Base-by-base conservation (phyloP, 345 rosid species). In the Eucalyptus rudis region DNA sequence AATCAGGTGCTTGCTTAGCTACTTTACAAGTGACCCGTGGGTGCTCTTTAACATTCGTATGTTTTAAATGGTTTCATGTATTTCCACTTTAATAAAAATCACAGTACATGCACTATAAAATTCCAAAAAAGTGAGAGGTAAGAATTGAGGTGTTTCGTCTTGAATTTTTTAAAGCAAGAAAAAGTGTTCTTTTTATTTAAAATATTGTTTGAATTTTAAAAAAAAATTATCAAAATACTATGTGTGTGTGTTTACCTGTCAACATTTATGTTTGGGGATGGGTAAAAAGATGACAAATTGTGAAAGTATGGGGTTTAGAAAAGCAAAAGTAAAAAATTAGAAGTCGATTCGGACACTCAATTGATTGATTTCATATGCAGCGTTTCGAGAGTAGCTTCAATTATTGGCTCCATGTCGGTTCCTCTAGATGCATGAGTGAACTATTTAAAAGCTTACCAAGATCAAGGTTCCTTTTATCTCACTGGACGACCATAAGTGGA, bases 351-450 rank as follows among this genome's bases (percentile, higher is more conserved):
- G 10, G 3, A 56, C 27, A 24, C 29, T 56, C 62, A 10, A 10
- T 56, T 56, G 62, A 22, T 56, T 56, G 62, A 56, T 56, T 56
- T 56, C n/a, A 58, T 58, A 10, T 10, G 6, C 64, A 58, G 64
- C 0, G 3, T 5, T 4, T 4, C 6, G 2, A 2, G 15, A 49
- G 7, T 15, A 1, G 7, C 1, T 40, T 40, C 1, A 3, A 0
- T 15, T 36, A 36, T 36, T 36, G 40, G 40, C 4, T 4, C 64
- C 6, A 1, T 58, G 66, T 31, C 14, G 0, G 1, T 11, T 13
- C 31, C 68, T 5, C 6, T 4, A 64, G 36, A n/a, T n/a, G 1
- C 71, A 64, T 3, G n/a, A n/a, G 10, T 1, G 9, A n/a, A 64
- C 5, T 3, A 4, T 64, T 64, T 29, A 13, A 14, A 14, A 29